A percentile compares a stretch with the other conserved stretches of the same genome.
These are phyloP conservation scores for Gypsophila paniculata DNA, from an alignment of 179 eudicot genomes.

Conservation along the genomic window DNA sequence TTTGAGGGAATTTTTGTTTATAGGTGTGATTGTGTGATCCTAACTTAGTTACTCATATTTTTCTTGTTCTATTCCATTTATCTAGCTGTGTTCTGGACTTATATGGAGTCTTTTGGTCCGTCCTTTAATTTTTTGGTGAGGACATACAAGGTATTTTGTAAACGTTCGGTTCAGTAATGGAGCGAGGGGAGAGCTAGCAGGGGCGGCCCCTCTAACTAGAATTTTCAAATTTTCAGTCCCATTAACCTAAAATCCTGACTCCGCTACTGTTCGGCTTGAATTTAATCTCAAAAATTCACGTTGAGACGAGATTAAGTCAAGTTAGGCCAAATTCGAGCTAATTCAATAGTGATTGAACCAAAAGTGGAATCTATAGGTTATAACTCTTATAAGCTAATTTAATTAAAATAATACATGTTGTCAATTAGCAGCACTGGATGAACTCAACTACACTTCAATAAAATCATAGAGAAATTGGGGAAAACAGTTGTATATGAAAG, in stretches of 20 bases:
- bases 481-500: background rate
- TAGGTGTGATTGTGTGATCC: conserved; percentile 8
- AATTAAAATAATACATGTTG: background rate
- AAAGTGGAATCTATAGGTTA: conserved; percentile 5
- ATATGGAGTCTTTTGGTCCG: conserved; percentile 10
- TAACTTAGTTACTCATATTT: no score
- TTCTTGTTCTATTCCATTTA: conserved; percentile 10
- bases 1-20: background rate
- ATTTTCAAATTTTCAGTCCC: no score
- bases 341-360: no score
- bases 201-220: no score
- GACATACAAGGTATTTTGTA: conserved; percentile 9
- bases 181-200: no score
- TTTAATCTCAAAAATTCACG: no score
- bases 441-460: background rate
- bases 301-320: no score
- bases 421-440: background rate
- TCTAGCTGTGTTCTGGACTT: conserved; percentile 19
- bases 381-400: no score
- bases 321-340: no score
- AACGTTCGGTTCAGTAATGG: no score
- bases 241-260: no score
- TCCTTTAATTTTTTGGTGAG: conserved; percentile 5
- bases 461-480: background rate
- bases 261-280: no score